These are phyloP conservation scores for Glycine tomentella DNA, from an alignment of 306 rosid species.

Conservation along the genomic window DNA sequence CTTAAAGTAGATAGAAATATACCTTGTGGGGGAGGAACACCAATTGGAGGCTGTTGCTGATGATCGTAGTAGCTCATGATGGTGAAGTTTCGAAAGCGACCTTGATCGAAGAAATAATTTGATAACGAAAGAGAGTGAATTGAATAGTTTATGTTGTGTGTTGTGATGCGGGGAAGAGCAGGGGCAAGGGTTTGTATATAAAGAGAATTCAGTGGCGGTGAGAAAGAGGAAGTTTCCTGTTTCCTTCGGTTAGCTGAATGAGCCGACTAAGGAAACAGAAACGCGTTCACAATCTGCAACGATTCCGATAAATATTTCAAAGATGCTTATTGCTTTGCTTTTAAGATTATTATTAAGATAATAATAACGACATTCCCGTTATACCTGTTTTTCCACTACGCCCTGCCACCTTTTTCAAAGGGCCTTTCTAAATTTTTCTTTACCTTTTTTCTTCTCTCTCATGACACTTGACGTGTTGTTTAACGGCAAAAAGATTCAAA, in stretches of 20 bases:
- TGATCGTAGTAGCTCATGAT: constrained; percentile 59
- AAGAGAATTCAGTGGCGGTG: constrained; percentile 3
- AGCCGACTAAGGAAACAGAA: constrained; percentile 36
- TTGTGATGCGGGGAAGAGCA: background rate
- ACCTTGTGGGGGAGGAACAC: constrained; percentile 77
- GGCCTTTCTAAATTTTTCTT: background rate
- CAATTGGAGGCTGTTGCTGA: constrained; percentile 65
- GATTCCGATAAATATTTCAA: background rate
- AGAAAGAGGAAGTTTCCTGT: constrained; percentile 29
- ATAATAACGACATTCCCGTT: background rate
- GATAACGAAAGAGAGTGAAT: background rate
- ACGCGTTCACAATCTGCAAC: constrained; percentile 34
- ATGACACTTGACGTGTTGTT: background rate
- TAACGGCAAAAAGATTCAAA: background rate
- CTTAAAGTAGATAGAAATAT: background rate
- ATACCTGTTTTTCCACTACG: constrained; percentile 25
- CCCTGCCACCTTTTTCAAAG: background rate
- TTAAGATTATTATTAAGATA: too few species aligned
- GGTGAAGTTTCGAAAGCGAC: background rate
- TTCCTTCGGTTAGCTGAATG: constrained; percentile 3
- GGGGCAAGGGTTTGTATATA: background rate
- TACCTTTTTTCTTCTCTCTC: background rate
- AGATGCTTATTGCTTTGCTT: background rate
- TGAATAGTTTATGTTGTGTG: background rate
- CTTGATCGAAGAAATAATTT: too few species aligned